These are phyloP conservation scores for Priceomyces carsonii DNA, from an alignment of 805 yeast species.

Conservation along the genomic window DNA sequence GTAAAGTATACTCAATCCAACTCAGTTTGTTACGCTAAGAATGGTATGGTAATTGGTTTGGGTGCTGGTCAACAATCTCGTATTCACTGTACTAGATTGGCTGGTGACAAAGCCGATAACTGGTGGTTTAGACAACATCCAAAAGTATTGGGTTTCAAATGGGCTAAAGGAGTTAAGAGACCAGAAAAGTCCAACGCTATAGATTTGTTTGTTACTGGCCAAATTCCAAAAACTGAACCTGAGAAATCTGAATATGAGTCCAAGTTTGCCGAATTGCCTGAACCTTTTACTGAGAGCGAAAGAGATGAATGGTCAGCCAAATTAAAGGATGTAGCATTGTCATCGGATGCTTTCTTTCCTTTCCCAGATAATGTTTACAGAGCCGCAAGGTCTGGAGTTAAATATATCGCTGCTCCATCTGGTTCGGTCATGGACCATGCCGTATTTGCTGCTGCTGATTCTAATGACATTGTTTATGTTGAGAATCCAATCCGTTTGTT, in stretches of 20 bases:
- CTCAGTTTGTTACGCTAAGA: constrained; percentile 97
- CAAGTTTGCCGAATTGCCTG: constrained; percentile 82
- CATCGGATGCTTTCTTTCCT: constrained; percentile 99
- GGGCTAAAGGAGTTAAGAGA: constrained; percentile 98
- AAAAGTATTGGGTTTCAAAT: constrained; percentile 83
- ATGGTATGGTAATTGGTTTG: constrained; percentile 98
- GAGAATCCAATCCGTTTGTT: constrained; percentile 97
- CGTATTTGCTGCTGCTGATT: constrained; percentile 93
- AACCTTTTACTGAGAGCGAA: constrained; percentile 79
- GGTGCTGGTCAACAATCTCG: constrained; percentile 99
- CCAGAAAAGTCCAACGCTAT: constrained; percentile 98
- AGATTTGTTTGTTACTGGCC: constrained; percentile 88
- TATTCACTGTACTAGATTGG: constrained; percentile 98
- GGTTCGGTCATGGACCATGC: constrained; percentile 98
- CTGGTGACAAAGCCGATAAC: constrained; percentile 99
- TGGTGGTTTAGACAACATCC: constrained; percentile 99
- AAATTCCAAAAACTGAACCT: constrained; percentile 89
- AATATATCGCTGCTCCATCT: constrained; percentile 93
- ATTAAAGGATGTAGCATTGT: constrained; percentile 82
- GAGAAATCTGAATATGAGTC: constrained; percentile 91
- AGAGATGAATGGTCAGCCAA: constrained; percentile 83
- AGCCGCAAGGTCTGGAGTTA: constrained; percentile 95
- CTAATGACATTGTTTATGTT: constrained; percentile 84
- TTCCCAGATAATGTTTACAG: constrained; percentile 99
- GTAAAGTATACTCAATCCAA: constrained; percentile 97